phyloP scores from a whole-genome alignment of 2,329 filamentous ascomycete species.

The Monosporascus ibericus region DNA sequence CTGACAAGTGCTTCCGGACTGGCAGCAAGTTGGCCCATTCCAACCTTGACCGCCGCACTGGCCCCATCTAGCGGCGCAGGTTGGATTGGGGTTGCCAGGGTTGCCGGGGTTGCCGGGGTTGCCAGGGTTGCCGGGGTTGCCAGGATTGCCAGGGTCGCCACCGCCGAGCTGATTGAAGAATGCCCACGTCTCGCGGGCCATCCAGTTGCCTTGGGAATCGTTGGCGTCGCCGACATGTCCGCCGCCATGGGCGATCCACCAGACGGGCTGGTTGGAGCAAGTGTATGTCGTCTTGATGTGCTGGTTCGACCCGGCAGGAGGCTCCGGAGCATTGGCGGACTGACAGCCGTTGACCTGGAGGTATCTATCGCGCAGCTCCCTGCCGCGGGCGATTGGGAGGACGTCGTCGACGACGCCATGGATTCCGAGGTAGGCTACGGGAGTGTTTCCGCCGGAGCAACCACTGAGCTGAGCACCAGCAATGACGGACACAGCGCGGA shows the following conservation, averaged over 20 bases:
- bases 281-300: constrained; percentile 22
- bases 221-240: constrained; percentile 19
- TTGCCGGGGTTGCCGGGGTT: too few species aligned
- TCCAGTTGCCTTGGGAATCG: constrained; percentile 9
- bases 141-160: too few species aligned
- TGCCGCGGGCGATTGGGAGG: constrained; percentile 27
- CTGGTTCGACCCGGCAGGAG: constrained; percentile 7
- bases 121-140: too few species aligned
- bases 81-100: too few species aligned
- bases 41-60: too few species aligned
- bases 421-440: constrained; percentile 33
- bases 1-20: too few species aligned
- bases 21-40: too few species aligned
- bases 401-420: constrained; percentile 33
- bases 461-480: constrained; percentile 28
- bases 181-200: constrained; percentile 10
- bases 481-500: constrained; percentile 33
- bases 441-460: constrained; percentile 30
- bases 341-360: constrained; percentile 31
- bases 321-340: constrained; percentile 17
- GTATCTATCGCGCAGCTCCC: constrained; percentile 31
- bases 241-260: constrained; percentile 23
- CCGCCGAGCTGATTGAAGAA: constrained; percentile 13
- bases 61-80: too few species aligned
- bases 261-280: constrained; percentile 20